These are phyloP conservation scores for Camellia granthamiana DNA, from an alignment of 148 eudicot genomes.

Conservation along the genomic window DNA sequence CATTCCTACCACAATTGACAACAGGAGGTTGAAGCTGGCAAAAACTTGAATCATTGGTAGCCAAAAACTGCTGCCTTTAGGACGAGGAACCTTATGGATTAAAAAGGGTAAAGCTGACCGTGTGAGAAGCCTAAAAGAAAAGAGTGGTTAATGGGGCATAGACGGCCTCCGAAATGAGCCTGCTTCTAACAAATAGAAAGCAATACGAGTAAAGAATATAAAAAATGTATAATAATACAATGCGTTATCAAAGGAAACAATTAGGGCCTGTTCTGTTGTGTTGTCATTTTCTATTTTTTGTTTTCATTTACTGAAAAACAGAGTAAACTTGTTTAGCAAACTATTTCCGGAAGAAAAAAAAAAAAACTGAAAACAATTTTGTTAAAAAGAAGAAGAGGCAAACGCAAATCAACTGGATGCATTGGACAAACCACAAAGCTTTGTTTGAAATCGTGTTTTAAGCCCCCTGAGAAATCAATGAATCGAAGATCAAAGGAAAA, in stretches of 20 bases:
- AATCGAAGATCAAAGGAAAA: too few species aligned
- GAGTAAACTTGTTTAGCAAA: too few species aligned
- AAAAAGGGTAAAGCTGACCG: conserved; percentile 57
- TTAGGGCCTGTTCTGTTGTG: too few species aligned
- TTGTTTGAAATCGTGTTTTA: background rate
- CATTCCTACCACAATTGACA: conserved; percentile 61
- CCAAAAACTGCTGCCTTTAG: conserved; percentile 88
- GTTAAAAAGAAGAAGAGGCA: background rate
- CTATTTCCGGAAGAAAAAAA: too few species aligned
- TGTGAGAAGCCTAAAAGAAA: conserved; percentile 55
- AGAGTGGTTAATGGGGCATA: conserved; percentile 1
- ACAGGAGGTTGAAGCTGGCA: conserved; percentile 70
- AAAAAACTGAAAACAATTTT: too few species aligned
- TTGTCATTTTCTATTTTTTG: background rate
- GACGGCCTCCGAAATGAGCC: background rate
- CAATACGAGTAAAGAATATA: background rate
- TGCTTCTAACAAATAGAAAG: background rate
- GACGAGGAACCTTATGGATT: conserved; percentile 56
- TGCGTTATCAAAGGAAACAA: background rate
- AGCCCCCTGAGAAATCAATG: too few species aligned
- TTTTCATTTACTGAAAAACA: background rate
- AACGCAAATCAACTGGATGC: background rate
- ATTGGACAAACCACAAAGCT: background rate
- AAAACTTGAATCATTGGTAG: conserved; percentile 64
- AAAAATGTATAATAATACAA: background rate